Conservation (phyloP, 805 yeast species). For the Lipomyces orientalis region DNA sequence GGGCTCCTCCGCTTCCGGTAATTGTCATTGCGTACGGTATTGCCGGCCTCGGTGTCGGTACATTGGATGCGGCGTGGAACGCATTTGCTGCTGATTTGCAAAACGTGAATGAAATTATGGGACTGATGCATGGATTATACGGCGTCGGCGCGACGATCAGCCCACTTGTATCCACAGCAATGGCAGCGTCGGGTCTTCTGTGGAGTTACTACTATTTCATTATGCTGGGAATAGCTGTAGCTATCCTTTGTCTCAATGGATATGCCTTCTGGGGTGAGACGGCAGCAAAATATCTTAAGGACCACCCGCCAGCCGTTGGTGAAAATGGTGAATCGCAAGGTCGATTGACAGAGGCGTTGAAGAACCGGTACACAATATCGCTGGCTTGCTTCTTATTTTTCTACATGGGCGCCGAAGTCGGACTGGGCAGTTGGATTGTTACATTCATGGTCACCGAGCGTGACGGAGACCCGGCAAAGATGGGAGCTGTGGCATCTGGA, state of each 20-base stretch:
- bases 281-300: conserved; percentile 23
- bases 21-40: conserved; percentile 59
- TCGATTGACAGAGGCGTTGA: conserved; percentile 35
- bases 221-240: conserved; percentile 49
- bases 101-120: conserved; percentile 64
- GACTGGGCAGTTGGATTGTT: conserved; percentile 73
- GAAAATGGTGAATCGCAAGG: conserved; percentile 13
- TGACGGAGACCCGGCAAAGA: conserved; percentile 52
- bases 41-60: conserved; percentile 62
- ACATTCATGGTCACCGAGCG: conserved; percentile 65
- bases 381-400: conserved; percentile 61
- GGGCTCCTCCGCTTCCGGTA: conserved; percentile 58
- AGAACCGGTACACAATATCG: conserved; percentile 52
- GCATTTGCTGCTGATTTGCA: conserved; percentile 57
- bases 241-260: conserved; percentile 46
- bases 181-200: conserved; percentile 55
- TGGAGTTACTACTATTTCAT: conserved; percentile 64
- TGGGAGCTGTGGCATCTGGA: conserved; percentile 71
- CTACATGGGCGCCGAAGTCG: conserved; percentile 73
- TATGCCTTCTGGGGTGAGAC: conserved; percentile 53
- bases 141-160: conserved; percentile 75
- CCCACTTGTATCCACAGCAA: conserved; percentile 67
- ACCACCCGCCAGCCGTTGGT: conserved; percentile 11
- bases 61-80: conserved; percentile 57
- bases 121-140: conserved; percentile 70